Evolutionary conservation across 2,329 filamentous ascomycete species (phyloP).

Genomic region (Fusarium udum): DNA sequence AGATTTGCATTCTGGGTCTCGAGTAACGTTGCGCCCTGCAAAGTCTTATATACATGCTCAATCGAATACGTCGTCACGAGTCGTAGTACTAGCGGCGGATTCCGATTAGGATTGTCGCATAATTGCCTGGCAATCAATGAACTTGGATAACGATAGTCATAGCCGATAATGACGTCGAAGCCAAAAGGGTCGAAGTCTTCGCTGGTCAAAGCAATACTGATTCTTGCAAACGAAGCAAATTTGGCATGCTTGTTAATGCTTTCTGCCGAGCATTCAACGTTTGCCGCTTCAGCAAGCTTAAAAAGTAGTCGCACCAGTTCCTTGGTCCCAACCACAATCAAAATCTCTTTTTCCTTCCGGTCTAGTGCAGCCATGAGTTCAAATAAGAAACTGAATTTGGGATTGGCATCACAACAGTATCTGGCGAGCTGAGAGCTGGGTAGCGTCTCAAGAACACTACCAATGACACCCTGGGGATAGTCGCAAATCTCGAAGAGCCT

Average conservation of each 20-base stretch:
- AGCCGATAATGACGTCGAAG: slow-evolving; percentile 63
- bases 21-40: slow-evolving; percentile 47
- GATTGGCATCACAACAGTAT: slow-evolving; percentile 64
- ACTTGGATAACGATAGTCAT: slow-evolving; percentile 59
- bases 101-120: slow-evolving; percentile 28
- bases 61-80: slow-evolving; percentile 63
- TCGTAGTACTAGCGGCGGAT: slow-evolving; percentile 57
- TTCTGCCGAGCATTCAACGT: slow-evolving; percentile 48
- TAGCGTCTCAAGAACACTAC: slow-evolving; percentile 52
- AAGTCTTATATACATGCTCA: slow-evolving; percentile 63
- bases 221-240: slow-evolving; percentile 50
- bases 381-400: slow-evolving; percentile 68
- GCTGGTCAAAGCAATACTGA: slow-evolving; percentile 55
- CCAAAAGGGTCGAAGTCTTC: slow-evolving; percentile 51
- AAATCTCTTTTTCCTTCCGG: slow-evolving; percentile 56
- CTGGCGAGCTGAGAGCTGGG: slow-evolving; percentile 57
- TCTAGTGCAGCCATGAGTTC: slow-evolving; percentile 57
- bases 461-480: slow-evolving; percentile 62
- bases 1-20: slow-evolving; percentile 60
- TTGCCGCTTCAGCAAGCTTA: slow-evolving; percentile 55
- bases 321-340: slow-evolving; percentile 63
- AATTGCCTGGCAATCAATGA: slow-evolving; percentile 45
- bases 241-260: slow-evolving; percentile 42
- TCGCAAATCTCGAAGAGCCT: slow-evolving; percentile 65
- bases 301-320: slow-evolving; percentile 62